Evolutionary conservation across 2,329 filamentous ascomycete genomes (phyloP), one percentile per base, ranked within the genome.

Genomic region (Clonostachys solani): DNA sequence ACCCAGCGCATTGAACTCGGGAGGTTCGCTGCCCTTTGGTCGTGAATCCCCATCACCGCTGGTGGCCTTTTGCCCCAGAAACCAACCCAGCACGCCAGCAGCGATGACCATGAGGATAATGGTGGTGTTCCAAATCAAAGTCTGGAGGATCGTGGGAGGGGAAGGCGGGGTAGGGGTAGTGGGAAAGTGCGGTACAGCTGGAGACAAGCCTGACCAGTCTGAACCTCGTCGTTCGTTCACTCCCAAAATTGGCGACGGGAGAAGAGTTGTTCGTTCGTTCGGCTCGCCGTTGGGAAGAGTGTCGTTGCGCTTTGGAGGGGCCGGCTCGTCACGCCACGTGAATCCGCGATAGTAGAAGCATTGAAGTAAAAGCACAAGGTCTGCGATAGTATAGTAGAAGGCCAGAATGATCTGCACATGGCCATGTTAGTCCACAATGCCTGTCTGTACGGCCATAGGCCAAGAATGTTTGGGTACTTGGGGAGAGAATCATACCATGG

Each of bases 321-420:
- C 60, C 13, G 77, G 67, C 47, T 81, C 71, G 52, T 85, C 81
- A 45, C 67, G 72, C 73, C 77, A 80, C 3, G 81, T 84, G 55
- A 96, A 94, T 5, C 92, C 92, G 45, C 89, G 84, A 67, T 99
- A 99, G 72, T 95, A 97, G 72, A 97, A 95, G 67, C 89, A 95
- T 68, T 99, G 94, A 1, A 75, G 78, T 0, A 97, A 73, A 2
- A 99, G 76, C 2, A 97, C 90, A 40, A 96, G 80, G 61, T 97
- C 92, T 50, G 91, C 91, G 36, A 95, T 77, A 15, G 92, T 95
- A 64, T 97, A 96, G 66, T 96, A 96, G 15, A 96, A 80, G 12
- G 92, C 92, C n/a, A 96, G 75, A 46, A 96, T 95, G 52, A 89
- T 85, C 82, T 84, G 44, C 13, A 16, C 41, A 13, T 12, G 34